Evolutionary conservation across 2,329 filamentous ascomycete genomes (phyloP), one percentile per base, ranked within the genome.

Genomic region (Bipolaris cookei): DNA sequence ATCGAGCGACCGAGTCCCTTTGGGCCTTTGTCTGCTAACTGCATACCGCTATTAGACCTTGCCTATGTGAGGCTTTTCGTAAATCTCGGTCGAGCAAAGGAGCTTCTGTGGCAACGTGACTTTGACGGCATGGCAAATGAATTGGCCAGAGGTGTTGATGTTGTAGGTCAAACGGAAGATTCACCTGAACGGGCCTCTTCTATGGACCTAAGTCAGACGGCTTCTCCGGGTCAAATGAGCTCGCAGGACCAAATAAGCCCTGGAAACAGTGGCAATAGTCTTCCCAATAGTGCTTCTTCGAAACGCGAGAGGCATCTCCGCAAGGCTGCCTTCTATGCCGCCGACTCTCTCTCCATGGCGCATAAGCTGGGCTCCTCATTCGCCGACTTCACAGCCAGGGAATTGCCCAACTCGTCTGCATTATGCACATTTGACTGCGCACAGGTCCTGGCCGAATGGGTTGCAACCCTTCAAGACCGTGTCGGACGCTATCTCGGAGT

Each of bases 391-490:
- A 89, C 88, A 1, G 92, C 90, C 51, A 85, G 91, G 42, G 92
- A 97, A 71, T 82, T 98, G 11, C 92, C 95, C 0, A 85, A 97
- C 37, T 94, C 97, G 73, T 92, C 91, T 13, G 91, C 92, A 1
- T 88, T 98, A 82, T 97, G 94, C 76, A 88, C 90, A 4, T 96
- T 97, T 69, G 94, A 98, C 71, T 98, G 94, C 71, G 90, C 91
- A 2, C 93, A 97, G 71, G 92, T 98, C 1, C 84, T 99, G 30
- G 92, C 92, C 0, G 94, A 98, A 77, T 99, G 94, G 94, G 86
- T 95, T 38, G 90, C 91, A 4, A 95, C 92, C 1, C 86, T 98
- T 3, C 95, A 99, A 75, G 93, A 97, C 70, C 89, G 95, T 7
- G 90, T 97, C n/a, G 94, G 94, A 0, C 87, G 88, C 4, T 96